phyloP scores from a whole-genome alignment of 345 rosid genomes.

The Durio zibethinus region DNA sequence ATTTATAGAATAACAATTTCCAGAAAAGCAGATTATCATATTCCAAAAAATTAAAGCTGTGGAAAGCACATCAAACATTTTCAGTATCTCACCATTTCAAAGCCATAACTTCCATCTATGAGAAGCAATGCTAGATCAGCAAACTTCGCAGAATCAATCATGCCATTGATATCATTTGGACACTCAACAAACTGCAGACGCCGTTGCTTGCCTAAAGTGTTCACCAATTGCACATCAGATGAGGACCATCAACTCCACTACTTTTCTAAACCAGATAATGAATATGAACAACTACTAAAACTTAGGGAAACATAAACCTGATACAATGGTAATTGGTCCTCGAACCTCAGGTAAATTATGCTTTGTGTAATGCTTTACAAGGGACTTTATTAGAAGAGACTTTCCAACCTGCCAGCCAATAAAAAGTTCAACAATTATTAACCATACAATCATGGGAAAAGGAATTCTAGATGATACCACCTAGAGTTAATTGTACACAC shows the following conservation, averaged over 20 bases:
- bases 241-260: conserved; percentile 9
- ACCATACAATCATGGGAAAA: not conserved
- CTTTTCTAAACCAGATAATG: not conserved
- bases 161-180: conserved; percentile 93
- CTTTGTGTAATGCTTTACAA: conserved; percentile 70
- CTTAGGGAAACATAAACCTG: conserved; percentile 40
- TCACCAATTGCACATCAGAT: conserved; percentile 21
- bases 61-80: not conserved
- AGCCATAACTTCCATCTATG: conserved; percentile 93
- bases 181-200: conserved; percentile 93
- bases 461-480: not conserved
- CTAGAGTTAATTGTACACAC: not conserved
- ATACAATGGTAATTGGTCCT: conserved; percentile 85
- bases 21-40: not conserved
- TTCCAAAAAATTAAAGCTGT: not conserved
- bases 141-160: conserved; percentile 89
- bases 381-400: conserved; percentile 75
- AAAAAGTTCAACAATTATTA: not conserved
- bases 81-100: conserved; percentile 73
- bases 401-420: conserved; percentile 69
- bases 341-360: conserved; percentile 84
- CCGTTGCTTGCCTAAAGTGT: conserved; percentile 58
- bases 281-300: not conserved
- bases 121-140: conserved; percentile 91
- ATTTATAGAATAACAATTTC: not conserved